Evolutionary conservation across 176 grass and related monocot genomes (phyloP).

Genomic region (Raddia guianensis): DNA sequence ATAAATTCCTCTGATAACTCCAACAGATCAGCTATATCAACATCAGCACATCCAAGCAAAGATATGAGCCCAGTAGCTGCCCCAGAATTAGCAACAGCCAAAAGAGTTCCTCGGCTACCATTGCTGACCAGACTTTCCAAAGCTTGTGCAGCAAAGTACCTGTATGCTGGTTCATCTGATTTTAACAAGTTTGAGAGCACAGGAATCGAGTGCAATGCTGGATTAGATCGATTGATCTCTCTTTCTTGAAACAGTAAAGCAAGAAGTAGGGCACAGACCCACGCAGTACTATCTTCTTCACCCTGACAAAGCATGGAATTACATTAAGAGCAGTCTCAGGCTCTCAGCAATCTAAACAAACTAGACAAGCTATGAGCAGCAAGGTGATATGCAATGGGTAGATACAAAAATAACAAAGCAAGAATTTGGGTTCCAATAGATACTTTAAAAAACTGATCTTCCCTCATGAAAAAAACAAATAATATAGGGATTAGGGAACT

Average conservation of each 20-base stretch:
- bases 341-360: constrained; percentile 3
- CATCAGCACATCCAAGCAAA: constrained; percentile 95
- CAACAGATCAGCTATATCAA: constrained; percentile 92
- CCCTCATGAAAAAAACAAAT: not conserved
- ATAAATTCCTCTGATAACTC: constrained; percentile 94
- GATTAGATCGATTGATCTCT: constrained; percentile 84
- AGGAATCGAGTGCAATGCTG: constrained; percentile 78
- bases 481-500: constrained; percentile 11
- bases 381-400: not conserved
- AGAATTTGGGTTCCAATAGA: constrained; percentile 7
- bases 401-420: constrained; percentile 6
- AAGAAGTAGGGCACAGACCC: constrained; percentile 92
- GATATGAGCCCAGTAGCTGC: constrained; percentile 82
- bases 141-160: constrained; percentile 97
- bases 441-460: constrained; percentile 19
- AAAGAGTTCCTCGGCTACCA: constrained; percentile 95
- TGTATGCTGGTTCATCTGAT: constrained; percentile 90
- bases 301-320: constrained; percentile 59
- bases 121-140: constrained; percentile 88
- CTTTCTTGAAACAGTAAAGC: constrained; percentile 93
- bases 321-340: not conserved
- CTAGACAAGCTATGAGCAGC: constrained; percentile 13
- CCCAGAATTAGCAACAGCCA: constrained; percentile 98
- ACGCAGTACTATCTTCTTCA: constrained; percentile 94
- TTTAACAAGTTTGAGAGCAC: constrained; percentile 91